Evolutionary conservation across 345 rosid species (phyloP), one percentile per base, ranked within the genome.

Genomic region (Isatis tinctoria): DNA sequence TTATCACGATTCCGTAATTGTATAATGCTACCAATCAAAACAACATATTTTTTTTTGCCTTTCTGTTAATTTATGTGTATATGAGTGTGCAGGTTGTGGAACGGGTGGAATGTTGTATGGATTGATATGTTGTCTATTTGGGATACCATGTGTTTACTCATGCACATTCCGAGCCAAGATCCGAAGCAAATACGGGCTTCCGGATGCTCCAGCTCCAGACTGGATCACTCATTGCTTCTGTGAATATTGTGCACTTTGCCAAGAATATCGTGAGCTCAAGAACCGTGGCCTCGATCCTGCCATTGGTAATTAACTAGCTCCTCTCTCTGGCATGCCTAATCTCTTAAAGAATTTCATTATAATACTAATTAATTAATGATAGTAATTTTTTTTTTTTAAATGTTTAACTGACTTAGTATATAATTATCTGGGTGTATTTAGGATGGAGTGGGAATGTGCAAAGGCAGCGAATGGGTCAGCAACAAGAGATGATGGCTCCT

Each of bases 191-290:
- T 83, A 60, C 39, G 81, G 82, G 27, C 78, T 84, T 27, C 87
- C 86, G 1, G 88, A 84, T 37, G 79, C 81, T 74, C 87, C 90
- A 2, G 79, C 75, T 65, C 78, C 86, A 1, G 88, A 88, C 30
- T 65, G 70, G 64, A 24, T 79, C 52, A 78, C 83, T 33, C 88
- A 86, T 44, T 44, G 63, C 13, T 86, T 68, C 60, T 86, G 86
- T 72, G 75, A 87, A 9, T 62, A 49, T 57, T 83, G 90, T 28
- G 77, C 87, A 22, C 82, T 84, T 41, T 67, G 82, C 16, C 90
- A 88, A 63, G 92, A 84, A 67, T 82, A 82, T 44, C 80, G 90
- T 27, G 90, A 86, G 12, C 90, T 88, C 64, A 77, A 67, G 6
- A 74, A 65, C 22, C 86, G 81, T 6, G 86, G 87, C 0, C 65